Base-by-base conservation (phyloP, 2,329 filamentous ascomycete species). In the Coniosporium uncinatum region DNA sequence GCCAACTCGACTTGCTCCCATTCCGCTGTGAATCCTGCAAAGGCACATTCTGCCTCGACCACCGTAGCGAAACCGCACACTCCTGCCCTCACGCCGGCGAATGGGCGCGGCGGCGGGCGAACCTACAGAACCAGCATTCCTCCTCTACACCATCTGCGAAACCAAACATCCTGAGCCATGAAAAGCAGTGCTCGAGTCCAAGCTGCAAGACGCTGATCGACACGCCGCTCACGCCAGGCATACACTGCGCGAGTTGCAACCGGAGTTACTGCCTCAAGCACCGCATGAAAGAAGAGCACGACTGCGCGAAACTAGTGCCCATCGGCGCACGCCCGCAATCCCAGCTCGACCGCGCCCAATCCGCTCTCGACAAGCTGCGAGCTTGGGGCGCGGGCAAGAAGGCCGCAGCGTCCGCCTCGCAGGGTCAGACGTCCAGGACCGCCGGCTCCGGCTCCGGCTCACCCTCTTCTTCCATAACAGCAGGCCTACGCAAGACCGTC, bases 1-100 rank as follows among this genome's bases (percentile, higher is more conserved):
- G 90, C 60, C 86, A 93, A 59, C 85, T 97, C 46, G 93, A 97
- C 66, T 97, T 98, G 63, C 79, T 98, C 4, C 93, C 93, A 4
- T 97, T 97, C 64, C 77, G 81, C 57, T 98, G 93, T 69, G 87
- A 94, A 60, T 93, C 86, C 52, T 98, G 93, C 68, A 77, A 69
- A 55, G 73, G 73, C 3, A 91, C 85, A 14, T 98, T 82, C 70
- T 98, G 94, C 62, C 84, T 95, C 50, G 91, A 97, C 59, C 93
- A 98, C 72, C 86, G 91, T 42, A 84, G 81, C 54, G 91, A 97
- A 69, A 78, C 79, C 17, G 70, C 87, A 0, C 94, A 98, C 68
- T 77, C 80, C 56, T 85, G 81, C 49, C 52, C 71, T 3, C 69
- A 76, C 44, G 75, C 71, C 24, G 80, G 80, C 40, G 76, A 73